Base-by-base conservation (phyloP, 2,329 filamentous ascomycete species). In the Teratosphaeria nubilosa region DNA sequence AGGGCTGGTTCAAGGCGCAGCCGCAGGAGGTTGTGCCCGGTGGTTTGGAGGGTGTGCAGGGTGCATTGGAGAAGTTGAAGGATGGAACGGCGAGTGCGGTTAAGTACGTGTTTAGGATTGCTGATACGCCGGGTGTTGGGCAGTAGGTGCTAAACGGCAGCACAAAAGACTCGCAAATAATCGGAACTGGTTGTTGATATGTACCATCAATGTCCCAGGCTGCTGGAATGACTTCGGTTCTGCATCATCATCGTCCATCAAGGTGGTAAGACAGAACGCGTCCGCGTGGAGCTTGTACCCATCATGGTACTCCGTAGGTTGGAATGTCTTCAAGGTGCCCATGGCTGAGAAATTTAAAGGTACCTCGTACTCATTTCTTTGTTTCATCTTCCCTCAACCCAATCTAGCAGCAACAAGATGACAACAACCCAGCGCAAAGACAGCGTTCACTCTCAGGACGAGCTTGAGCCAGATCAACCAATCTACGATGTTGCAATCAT, bases 401-500 rank as follows among this genome's bases (percentile, higher is more conserved):
- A 20, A 6, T 20, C 10, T 1, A 48, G 41, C 41, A 48, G 41
- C 41, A 48, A 10, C 41, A 22, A 48, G 16, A 48, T 48, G 41
- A 48, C 41, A 4, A 48, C 41, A 10, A n/a, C 41, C 41, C 10
- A 6, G 9, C 41, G 41, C 16, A 48, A 48, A 22, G 41, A 48
- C 41, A 48, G 41, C 41, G 41, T 48, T 16, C 41, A 22, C n/a
- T 48, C 41, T 5, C 41, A 48, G 20, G 20, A 48, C n/a, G n/a
- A 48, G n/a, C 6, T 10, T 20, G 9, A 10, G 20, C 16, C n/a
- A 20, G 41, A 48, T 20, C 41, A 48, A 48, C 41, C 30, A 7
- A 66, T 78, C 54, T 79, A 83, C 71, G 86, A 91, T 68, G 82
- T 91, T 7, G 73, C 89, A 59, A 86, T 90, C 68, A 75, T 91